Percentiles rank a stretch among this genome's conserved stretches.
These are phyloP conservation scores for Paecilomyces formosus DNA, from an alignment of 2,329 filamentous ascomycete species.

Conservation along the genomic window DNA sequence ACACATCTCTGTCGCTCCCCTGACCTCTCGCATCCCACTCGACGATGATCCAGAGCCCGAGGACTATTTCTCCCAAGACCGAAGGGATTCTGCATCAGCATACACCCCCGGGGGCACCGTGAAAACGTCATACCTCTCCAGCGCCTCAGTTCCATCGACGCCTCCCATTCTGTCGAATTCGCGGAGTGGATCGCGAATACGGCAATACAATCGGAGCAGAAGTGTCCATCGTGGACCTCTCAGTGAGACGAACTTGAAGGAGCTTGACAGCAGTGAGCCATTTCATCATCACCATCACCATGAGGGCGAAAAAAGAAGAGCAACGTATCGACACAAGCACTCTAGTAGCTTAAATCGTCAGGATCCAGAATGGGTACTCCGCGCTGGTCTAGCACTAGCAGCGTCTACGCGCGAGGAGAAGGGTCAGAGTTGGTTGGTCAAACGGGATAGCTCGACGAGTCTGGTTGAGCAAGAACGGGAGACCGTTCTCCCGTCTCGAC, in stretches of 20 bases:
- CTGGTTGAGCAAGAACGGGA: conserved; percentile 35
- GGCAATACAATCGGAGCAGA: conserved; percentile 23
- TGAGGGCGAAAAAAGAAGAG: background rate
- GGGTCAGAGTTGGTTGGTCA: conserved; percentile 54
- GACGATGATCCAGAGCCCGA: conserved; percentile 34
- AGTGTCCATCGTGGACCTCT: conserved; percentile 24
- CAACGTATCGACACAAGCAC: conserved; percentile 3
- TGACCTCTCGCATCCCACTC: conserved; percentile 48
- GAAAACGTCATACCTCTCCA: conserved; percentile 32
- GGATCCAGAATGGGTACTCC: conserved; percentile 53
- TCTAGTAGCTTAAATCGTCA: conserved; percentile 8
- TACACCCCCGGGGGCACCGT: conserved; percentile 14
- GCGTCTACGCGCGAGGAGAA: conserved; percentile 53
- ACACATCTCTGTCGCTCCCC: conserved; percentile 54
- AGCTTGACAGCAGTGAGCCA: conserved; percentile 17
- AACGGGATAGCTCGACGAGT: conserved; percentile 49
- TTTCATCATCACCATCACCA: conserved; percentile 10
- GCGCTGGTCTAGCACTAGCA: conserved; percentile 50
- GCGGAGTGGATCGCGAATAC: conserved; percentile 29
- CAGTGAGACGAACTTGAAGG: conserved; percentile 30
- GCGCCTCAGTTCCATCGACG: conserved; percentile 34
- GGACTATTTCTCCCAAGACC: conserved; percentile 23
- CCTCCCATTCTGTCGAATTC: conserved; percentile 37
- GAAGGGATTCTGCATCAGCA: conserved; percentile 20
- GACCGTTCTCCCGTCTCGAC: conserved; percentile 18